Evolutionary conservation across 2,329 filamentous ascomycete genomes (phyloP).

Genomic region (Fusarium sp.): DNA sequence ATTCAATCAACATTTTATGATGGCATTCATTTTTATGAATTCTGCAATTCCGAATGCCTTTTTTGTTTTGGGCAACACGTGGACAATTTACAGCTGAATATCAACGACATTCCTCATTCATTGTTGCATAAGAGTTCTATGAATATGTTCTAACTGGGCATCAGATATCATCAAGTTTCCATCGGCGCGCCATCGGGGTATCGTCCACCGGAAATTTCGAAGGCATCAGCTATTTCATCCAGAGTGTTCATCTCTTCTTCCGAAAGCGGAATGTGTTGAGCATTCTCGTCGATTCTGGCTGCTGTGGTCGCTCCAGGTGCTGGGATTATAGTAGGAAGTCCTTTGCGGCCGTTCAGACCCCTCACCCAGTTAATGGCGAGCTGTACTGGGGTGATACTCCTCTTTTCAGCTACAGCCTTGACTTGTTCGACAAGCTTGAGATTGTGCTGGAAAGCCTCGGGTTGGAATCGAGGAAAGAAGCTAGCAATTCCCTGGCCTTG

Average conservation of each 20-base stretch:
- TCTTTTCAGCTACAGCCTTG: constrained; percentile 67
- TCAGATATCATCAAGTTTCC: constrained; percentile 51
- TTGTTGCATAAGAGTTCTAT: background rate
- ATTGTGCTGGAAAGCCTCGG: constrained; percentile 72
- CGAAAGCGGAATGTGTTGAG: constrained; percentile 59
- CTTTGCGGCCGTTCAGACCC: constrained; percentile 60
- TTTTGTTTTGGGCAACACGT: constrained; percentile 43
- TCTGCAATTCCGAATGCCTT: constrained; percentile 61
- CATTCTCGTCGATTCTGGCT: constrained; percentile 71
- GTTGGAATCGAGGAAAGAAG: constrained; percentile 68
- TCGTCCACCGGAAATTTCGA: constrained; percentile 60
- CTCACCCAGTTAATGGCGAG: constrained; percentile 74
- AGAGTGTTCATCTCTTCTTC: constrained; percentile 63
- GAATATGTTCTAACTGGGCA: constrained; percentile 21
- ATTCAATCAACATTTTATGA: constrained; percentile 43
- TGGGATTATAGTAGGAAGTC: constrained; percentile 69
- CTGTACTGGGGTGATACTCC: constrained; percentile 70
- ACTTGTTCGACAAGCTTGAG: constrained; percentile 69
- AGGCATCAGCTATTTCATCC: constrained; percentile 59
- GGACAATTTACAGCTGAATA: constrained; percentile 48
- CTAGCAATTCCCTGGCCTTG: constrained; percentile 37
- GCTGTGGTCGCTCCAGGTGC: constrained; percentile 72
- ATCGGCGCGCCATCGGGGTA: constrained; percentile 55
- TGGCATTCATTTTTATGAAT: constrained; percentile 57
- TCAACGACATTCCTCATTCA: constrained; percentile 4